Base-by-base conservation (phyloP, 495 filamentous ascomycete genomes). In the Neurospora sp. region DNA sequence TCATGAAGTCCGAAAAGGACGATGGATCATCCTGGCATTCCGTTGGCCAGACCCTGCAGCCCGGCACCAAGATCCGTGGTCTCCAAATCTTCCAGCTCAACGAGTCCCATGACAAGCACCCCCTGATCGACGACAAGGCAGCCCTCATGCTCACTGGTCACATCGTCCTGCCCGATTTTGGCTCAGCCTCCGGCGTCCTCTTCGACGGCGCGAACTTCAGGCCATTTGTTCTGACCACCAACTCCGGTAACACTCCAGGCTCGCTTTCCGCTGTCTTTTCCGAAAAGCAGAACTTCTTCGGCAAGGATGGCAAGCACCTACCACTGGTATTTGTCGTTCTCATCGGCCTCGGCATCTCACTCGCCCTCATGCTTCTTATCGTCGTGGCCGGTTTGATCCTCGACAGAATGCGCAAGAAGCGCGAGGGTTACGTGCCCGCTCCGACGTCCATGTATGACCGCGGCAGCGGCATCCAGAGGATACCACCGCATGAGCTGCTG, bases 311-410 rank as follows among this genome's bases (percentile, higher is more conserved):
- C 72, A 77, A 80, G 71, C 71, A 77, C 87, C 87, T 96, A 73
- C 92, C 93, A 10, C 86, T 92, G 73, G 96, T 93, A 42, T 94
- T 97, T 74, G 87, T 98, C 39, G 92, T 98, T 18, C 87, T 99
- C 39, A 94, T 99, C 68, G 91, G 90, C n/a, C 90, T 99, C 71
- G 97, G 91, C 68, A 93, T 96, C 73, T 90, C 96, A 0, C 88
- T 98, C 8, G 94, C 86, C 68, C 88, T 94, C 73, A 93, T 94
- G 78, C 92, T 98, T 81, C 84, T 97, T 53, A 89, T 99, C 69
- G 94, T 99, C 71, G 87, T 93, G 31, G 87, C 89, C 39, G 96
- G 96, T 72, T 87, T 98, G 71, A 83, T 97, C 71, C 84, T 93
- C 39, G 94, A 97, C 79, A 90, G 94, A 71, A 86, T 93, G 61